These are phyloP conservation scores for Fusarium circinatum DNA, from an alignment of 2,329 filamentous ascomycete species.

Conservation along the genomic window DNA sequence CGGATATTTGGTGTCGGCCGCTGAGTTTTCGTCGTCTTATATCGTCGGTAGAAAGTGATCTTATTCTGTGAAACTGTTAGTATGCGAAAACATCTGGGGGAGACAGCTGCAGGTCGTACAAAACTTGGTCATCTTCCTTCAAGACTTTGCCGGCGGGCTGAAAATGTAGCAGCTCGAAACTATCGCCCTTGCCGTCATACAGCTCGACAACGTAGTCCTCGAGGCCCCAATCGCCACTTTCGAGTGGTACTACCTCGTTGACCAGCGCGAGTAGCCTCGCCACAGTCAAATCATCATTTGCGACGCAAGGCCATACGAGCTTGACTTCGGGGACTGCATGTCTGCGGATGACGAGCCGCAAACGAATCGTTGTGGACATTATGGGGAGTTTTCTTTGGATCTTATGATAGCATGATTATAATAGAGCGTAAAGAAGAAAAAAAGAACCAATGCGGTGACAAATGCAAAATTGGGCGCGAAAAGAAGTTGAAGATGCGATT, in stretches of 20 bases:
- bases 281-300: conserved; percentile 72
- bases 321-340: conserved; percentile 77
- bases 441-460: neutral
- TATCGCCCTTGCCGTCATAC: conserved; percentile 60
- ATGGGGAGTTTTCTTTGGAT: neutral
- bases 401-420: conserved; percentile 33
- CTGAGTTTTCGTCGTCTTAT: conserved; percentile 76
- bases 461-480: conserved; percentile 3
- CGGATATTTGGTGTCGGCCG: conserved; percentile 83
- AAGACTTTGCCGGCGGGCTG: conserved; percentile 75
- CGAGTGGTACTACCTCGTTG: conserved; percentile 83
- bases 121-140: conserved; percentile 84
- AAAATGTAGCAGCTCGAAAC: conserved; percentile 90
- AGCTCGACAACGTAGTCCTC: conserved; percentile 92
- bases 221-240: conserved; percentile 83
- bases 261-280: conserved; percentile 80
- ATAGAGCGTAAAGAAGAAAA: neutral
- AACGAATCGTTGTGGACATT: conserved; percentile 65
- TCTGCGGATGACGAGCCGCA: conserved; percentile 78
- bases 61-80: conserved; percentile 67
- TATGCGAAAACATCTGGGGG: neutral
- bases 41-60: conserved; percentile 80
- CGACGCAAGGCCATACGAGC: conserved; percentile 75
- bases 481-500: conserved; percentile 21
- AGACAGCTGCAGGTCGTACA: conserved; percentile 62